Evolutionary conservation across 495 filamentous ascomycete species (phyloP).

Genomic region (Friedmanniomyces simplex): DNA sequence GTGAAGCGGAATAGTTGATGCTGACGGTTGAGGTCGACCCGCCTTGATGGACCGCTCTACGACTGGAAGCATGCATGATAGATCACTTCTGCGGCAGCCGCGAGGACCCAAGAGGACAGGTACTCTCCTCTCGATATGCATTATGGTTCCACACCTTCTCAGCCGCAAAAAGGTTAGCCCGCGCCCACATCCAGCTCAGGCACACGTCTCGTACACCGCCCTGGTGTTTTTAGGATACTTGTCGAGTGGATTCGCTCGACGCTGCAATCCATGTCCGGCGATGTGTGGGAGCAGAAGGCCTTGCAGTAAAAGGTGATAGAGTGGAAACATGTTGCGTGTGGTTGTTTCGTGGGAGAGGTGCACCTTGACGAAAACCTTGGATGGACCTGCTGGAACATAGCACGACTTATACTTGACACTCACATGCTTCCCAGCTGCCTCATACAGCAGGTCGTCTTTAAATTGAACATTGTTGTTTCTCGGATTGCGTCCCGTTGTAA

Average conservation of each 20-base stretch:
- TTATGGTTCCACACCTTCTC: too few species aligned
- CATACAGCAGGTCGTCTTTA: neutral
- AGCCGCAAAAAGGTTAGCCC: too few species aligned
- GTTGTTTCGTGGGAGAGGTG: neutral
- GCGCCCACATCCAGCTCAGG: too few species aligned
- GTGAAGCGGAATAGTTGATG: too few species aligned
- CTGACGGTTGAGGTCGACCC: too few species aligned
- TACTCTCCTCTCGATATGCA: too few species aligned
- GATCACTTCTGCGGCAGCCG: too few species aligned
- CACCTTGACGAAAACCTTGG: neutral
- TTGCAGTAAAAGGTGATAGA: neutral
- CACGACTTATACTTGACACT: neutral
- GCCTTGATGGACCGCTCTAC: too few species aligned
- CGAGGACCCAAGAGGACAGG: too few species aligned
- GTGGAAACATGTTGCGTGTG: neutral
- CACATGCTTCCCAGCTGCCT: neutral
- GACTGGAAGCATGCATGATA: too few species aligned
- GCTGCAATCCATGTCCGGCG: neutral
- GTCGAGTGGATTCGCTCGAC: neutral
- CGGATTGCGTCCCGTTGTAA: neutral
- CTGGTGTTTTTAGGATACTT: neutral
- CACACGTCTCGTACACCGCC: too few species aligned
- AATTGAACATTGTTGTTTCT: too few species aligned
- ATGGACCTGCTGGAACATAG: neutral
- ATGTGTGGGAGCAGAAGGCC: neutral